Evolutionary conservation across 192 early-diverging fungal genomes (phyloP).

Genomic region (Coemansia sp.): DNA sequence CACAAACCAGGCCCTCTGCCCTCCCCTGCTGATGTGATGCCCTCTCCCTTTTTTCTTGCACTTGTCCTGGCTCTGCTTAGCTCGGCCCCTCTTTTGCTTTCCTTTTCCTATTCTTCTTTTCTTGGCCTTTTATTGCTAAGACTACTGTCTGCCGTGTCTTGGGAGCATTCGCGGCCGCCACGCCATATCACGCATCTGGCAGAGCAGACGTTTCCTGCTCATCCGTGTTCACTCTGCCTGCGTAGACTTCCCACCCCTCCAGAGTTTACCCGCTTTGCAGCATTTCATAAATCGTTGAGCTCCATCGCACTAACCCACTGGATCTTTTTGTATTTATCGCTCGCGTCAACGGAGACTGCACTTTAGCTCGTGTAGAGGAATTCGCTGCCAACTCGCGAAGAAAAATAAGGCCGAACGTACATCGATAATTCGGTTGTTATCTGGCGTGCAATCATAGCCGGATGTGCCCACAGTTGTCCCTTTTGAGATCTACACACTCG

Average conservation of each 20-base stretch:
- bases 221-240: not conserved
- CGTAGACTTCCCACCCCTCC: not conserved
- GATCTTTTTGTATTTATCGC: not conserved
- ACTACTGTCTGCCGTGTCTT: not conserved
- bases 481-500: constrained; percentile 17
- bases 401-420: not conserved
- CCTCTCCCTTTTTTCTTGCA: not conserved
- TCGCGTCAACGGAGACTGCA: not conserved
- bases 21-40: constrained; percentile 3
- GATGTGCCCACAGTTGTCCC: constrained; percentile 13
- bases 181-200: not conserved
- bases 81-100: constrained; percentile 1
- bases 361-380: not conserved
- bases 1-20: not conserved
- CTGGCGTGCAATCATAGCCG: constrained; percentile 11
- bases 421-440: constrained; percentile 1
- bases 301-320: not conserved
- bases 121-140: constrained; percentile 2
- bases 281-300: constrained; percentile 2
- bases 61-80: not conserved
- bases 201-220: not conserved
- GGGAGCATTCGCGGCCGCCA: not conserved
- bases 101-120: constrained; percentile 2
- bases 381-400: not conserved
- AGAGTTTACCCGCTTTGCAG: constrained; percentile 7